Evolutionary conservation across 2,329 filamentous ascomycete genomes (phyloP).

Genomic region (Penicillium expansum): DNA sequence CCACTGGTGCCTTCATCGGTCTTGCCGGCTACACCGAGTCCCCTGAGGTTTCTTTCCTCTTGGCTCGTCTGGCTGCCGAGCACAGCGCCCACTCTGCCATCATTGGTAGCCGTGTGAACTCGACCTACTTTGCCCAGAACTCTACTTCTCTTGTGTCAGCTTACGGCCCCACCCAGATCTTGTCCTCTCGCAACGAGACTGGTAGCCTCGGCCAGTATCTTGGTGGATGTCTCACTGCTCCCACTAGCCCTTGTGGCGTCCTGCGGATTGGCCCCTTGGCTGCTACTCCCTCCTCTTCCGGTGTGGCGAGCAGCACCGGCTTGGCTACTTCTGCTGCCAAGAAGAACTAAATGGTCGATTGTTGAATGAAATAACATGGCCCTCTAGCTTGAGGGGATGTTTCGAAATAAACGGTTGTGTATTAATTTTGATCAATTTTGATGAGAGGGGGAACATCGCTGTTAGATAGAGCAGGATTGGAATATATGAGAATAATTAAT

Average conservation of each 20-base stretch:
- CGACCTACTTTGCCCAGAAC: slow-evolving; percentile 21
- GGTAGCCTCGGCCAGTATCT: slow-evolving; percentile 27
- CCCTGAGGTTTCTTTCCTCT: slow-evolving; percentile 31
- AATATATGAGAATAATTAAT: not conserved
- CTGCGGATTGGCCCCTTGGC: slow-evolving; percentile 25
- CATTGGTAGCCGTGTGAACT: slow-evolving; percentile 19
- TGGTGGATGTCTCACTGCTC: slow-evolving; percentile 23
- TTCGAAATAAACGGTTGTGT: not conserved
- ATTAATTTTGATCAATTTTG: not conserved
- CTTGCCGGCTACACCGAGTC: slow-evolving; percentile 29
- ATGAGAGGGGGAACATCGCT: not conserved
- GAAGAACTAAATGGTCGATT: not conserved
- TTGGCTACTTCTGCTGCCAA: not conserved
- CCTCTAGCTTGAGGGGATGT: too few species aligned
- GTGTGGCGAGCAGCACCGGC: not conserved
- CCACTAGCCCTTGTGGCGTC: slow-evolving; percentile 21
- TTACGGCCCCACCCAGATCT: slow-evolving; percentile 24
- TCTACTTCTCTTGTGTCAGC: slow-evolving; percentile 23
- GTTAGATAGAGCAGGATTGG: not conserved
- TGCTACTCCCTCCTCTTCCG: slow-evolving; percentile 18
- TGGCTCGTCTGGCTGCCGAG: slow-evolving; percentile 29
- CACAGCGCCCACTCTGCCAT: slow-evolving; percentile 25
- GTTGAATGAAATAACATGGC: not conserved
- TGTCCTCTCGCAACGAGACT: slow-evolving; percentile 18
- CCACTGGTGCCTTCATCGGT: slow-evolving; percentile 27